Base-by-base conservation (phyloP, 2,329 filamentous ascomycete genomes). In the Aciculosporium take region DNA sequence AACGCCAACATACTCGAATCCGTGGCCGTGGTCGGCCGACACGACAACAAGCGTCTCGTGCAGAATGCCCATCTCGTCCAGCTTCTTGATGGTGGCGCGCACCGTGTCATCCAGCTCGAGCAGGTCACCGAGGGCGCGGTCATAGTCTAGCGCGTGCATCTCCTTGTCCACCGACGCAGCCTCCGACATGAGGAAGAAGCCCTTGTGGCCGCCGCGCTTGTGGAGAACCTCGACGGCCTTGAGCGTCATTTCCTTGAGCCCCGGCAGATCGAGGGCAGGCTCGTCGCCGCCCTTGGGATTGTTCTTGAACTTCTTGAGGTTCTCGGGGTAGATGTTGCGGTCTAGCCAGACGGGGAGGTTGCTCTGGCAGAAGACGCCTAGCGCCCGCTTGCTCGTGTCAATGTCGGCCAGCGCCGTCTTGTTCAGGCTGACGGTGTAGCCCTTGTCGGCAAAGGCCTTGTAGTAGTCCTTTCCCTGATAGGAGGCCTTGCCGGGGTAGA, bases 111-210 rank as follows among this genome's bases (percentile, higher is more conserved):
- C 84, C 27, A 93, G 72, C 64, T 93, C 85, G 31, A 93, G 74
- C 1, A 93, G 75, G 52, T 93, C 85, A 41, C 82, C 85, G 0
- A 93, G 76, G 1, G 85, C 82, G 41, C 85, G 82, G 62, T 91
- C 83, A 57, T 91, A 91, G 64, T 91, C 85, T 17, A 91, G 72
- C 2, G 67, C 59, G 64, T 93, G 85, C 84, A 93, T 91, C 70
- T 85, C 81, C 70, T 93, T 93, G 64, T 91, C 85, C 51, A 93
- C 83, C 2, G 78, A 84, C 13, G 85, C 85, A 21, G 81, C 85
- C 60, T 93, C 85, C 10, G 79, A 78, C 84, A 93, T 91, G 54
- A 93, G 70, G 69, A 91, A 86, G 72, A 82, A 93, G 5, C 85
- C 85, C 45, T 83, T 72, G 44, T 81, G 71, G 27, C 72, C 71